phyloP scores from a whole-genome alignment of 2,329 filamentous ascomycete genomes.

The Botrytis galanthina region DNA sequence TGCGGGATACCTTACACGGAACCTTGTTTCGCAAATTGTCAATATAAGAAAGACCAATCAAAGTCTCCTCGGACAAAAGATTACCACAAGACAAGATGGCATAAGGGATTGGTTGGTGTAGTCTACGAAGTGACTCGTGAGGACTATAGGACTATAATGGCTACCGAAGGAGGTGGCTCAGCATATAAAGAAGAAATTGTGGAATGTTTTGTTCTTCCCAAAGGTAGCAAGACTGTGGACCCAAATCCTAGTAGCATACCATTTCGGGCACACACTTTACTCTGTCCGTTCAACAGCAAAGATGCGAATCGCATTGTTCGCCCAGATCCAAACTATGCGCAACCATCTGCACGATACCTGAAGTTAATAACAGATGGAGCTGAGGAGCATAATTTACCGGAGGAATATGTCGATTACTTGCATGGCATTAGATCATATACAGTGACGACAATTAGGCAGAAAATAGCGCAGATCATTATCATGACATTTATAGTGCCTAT shows the following conservation, averaged over 20 bases:
- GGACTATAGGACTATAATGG: conserved; percentile 84
- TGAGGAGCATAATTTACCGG: conserved; percentile 73
- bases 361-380: conserved; percentile 77
- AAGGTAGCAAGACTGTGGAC: conserved; percentile 57
- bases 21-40: conserved; percentile 89
- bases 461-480: conserved; percentile 62
- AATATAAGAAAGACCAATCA: conserved; percentile 43
- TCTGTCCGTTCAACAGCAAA: conserved; percentile 47
- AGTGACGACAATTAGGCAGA: conserved; percentile 65
- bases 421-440: conserved; percentile 66
- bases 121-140: conserved; percentile 87
- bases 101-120: conserved; percentile 82
- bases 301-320: conserved; percentile 42
- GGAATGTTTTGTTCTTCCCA: conserved; percentile 69
- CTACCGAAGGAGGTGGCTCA: conserved; percentile 82
- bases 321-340: conserved; percentile 69
- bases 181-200: conserved; percentile 83
- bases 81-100: conserved; percentile 63
- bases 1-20: conserved; percentile 83
- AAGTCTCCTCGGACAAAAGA: conserved; percentile 30
- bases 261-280: conserved; percentile 84
- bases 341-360: conserved; percentile 81
- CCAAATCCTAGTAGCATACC: conserved; percentile 59
- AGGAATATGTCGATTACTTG: conserved; percentile 74
- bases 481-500: conserved; percentile 57